These are phyloP conservation scores for Chalciporus sphaerocephalus DNA, from an alignment of 768 basidiomycete genomes.

Conservation along the genomic window DNA sequence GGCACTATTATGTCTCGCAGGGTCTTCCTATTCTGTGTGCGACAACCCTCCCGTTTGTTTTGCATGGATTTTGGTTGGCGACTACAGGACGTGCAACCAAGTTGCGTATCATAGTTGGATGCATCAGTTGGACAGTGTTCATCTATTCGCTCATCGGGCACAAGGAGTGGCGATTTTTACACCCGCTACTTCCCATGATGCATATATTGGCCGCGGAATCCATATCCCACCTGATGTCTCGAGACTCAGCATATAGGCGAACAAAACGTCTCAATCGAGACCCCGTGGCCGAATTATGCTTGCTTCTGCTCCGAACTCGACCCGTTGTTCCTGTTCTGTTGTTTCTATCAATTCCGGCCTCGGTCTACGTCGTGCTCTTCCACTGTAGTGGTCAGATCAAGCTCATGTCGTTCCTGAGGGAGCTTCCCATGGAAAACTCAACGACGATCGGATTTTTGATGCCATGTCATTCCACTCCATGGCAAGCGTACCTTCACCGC, in stretches of 20 bases:
- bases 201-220: slow-evolving; percentile 76
- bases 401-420: slow-evolving; percentile 65
- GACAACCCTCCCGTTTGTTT: slow-evolving; percentile 65
- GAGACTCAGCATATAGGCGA: background rate
- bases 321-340: slow-evolving; percentile 37
- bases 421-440: slow-evolving; percentile 47
- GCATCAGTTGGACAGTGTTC: slow-evolving; percentile 55
- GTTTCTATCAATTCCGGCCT: slow-evolving; percentile 52
- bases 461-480: slow-evolving; percentile 97
- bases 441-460: slow-evolving; percentile 75
- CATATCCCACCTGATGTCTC: slow-evolving; percentile 46
- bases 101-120: slow-evolving; percentile 44
- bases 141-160: slow-evolving; percentile 82
- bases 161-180: slow-evolving; percentile 97
- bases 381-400: slow-evolving; percentile 79
- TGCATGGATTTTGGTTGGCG: slow-evolving; percentile 53
- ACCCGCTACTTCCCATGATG: slow-evolving; percentile 81
- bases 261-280: background rate
- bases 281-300: background rate
- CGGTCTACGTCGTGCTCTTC: slow-evolving; percentile 65
- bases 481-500: slow-evolving; percentile 82
- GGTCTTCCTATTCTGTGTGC: slow-evolving; percentile 79
- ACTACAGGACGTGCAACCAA: slow-evolving; percentile 21
- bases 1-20: slow-evolving; percentile 89
- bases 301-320: slow-evolving; percentile 30